Evolutionary conservation across 176 grass and related monocot genomes (phyloP).

Genomic region (Rhynchospora breviuscula): DNA sequence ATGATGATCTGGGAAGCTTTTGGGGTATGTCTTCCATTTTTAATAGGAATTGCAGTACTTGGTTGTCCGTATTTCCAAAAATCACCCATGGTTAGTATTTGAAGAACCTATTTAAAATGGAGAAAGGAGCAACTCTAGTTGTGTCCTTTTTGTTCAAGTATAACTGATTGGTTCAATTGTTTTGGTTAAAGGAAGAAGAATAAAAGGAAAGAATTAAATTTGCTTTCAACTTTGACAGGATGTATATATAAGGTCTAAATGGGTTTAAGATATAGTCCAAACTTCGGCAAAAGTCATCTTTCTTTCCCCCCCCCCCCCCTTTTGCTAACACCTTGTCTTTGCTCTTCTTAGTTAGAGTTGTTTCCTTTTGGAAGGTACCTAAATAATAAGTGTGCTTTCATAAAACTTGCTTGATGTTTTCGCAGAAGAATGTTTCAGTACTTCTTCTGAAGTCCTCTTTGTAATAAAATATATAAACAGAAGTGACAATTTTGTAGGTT

Average conservation of each 20-base stretch:
- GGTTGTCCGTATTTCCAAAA: background rate
- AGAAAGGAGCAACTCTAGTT: background rate
- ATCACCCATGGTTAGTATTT: background rate
- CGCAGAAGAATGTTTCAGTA: slow-evolving; percentile 9
- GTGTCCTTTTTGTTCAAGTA: background rate
- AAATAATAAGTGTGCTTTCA: background rate
- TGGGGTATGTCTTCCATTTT: slow-evolving; percentile 54
- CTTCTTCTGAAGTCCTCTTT: slow-evolving; percentile 11
- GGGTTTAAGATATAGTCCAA: background rate
- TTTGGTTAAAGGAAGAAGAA: slow-evolving; percentile 7
- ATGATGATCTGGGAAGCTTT: slow-evolving; percentile 99
- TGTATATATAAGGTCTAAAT: background rate
- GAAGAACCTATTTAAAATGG: background rate
- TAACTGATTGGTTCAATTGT: background rate
- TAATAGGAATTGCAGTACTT: slow-evolving; percentile 3
- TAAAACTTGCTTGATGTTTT: background rate
- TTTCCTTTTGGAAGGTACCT: background rate
- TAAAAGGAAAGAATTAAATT: background rate
- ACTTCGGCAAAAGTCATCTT: background rate
- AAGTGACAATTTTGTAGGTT: slow-evolving; percentile 43
- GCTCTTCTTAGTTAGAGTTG: background rate
- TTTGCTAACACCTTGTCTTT: background rate
- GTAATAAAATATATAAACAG: background rate
- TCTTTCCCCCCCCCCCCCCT: background rate
- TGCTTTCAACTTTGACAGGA: background rate